A percentile compares a stretch with the other conserved stretches of the same genome.
Evolutionary conservation across 1,284 basidiomycete species (phyloP).

Genomic region (Termitomyces sp.): DNA sequence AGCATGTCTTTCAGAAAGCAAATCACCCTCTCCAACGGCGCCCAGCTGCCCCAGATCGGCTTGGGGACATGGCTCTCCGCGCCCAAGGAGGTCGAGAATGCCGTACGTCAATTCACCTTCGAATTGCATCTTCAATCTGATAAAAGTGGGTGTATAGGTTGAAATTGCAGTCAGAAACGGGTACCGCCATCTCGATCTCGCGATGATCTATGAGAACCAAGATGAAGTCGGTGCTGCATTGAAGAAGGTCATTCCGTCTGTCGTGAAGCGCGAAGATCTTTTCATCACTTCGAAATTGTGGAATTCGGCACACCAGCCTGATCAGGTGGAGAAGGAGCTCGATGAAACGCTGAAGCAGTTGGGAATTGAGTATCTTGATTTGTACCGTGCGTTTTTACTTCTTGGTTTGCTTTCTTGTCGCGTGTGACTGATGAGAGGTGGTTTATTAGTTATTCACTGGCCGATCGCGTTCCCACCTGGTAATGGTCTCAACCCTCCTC

Average conservation of each 20-base stretch:
- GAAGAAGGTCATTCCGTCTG: constrained; percentile 74
- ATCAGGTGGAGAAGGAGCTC: constrained; percentile 66
- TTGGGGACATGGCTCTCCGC: constrained; percentile 81
- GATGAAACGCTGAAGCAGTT: constrained; percentile 72
- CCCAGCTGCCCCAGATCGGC: constrained; percentile 65
- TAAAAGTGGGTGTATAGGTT: constrained; percentile 39
- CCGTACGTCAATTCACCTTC: constrained; percentile 39
- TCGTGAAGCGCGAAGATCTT: constrained; percentile 78
- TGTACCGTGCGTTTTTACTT: constrained; percentile 51
- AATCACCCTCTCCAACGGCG: constrained; percentile 48
- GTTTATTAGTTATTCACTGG: constrained; percentile 74
- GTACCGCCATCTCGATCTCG: constrained; percentile 79
- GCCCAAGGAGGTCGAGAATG: constrained; percentile 72
- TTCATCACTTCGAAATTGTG: constrained; percentile 84
- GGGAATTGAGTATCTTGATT: constrained; percentile 72
- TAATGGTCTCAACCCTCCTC: constrained; percentile 51
- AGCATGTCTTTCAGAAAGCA: constrained; percentile 57
- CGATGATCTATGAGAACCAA: constrained; percentile 71
- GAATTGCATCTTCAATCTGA: constrained; percentile 3
- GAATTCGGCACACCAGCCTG: constrained; percentile 64
- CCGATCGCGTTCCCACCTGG: constrained; percentile 73
- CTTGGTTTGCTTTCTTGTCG: not conserved
- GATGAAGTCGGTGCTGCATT: constrained; percentile 69
- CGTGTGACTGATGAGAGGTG: constrained; percentile 4
- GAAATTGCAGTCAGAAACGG: constrained; percentile 68